Evolutionary conservation across 2,329 filamentous ascomycete genomes (phyloP).

Genomic region (Aureobasidium sp.): DNA sequence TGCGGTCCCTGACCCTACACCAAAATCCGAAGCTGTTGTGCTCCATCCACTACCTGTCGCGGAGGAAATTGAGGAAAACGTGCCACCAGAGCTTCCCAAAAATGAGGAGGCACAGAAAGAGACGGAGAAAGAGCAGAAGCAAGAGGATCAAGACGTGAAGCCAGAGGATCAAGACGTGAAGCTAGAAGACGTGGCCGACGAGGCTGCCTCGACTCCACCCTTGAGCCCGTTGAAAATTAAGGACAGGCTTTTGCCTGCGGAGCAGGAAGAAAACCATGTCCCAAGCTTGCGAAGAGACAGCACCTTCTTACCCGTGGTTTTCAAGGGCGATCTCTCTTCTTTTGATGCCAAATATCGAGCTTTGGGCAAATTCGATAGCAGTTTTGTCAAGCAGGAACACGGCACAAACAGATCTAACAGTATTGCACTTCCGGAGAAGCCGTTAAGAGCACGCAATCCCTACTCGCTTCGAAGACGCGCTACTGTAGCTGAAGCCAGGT

Average conservation of each 20-base stretch:
- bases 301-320: conserved; percentile 46
- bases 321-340: conserved; percentile 41
- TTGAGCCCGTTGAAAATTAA: conserved; percentile 37
- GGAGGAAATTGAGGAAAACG: background rate
- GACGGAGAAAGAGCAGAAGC: too few species aligned
- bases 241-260: conserved; percentile 42
- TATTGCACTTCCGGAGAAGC: conserved; percentile 19
- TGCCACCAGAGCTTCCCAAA: background rate
- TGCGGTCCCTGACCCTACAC: background rate
- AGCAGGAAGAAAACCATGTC: conserved; percentile 27
- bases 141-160: background rate
- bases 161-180: background rate
- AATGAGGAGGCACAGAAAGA: background rate
- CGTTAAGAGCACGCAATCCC: background rate
- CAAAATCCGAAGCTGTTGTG: background rate
- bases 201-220: conserved; percentile 26
- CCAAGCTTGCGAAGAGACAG: conserved; percentile 29
- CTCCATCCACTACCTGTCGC: background rate
- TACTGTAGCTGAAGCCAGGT: background rate
- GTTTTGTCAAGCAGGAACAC: background rate
- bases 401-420: background rate
- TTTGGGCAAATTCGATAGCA: conserved; percentile 37
- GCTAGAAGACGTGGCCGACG: background rate
- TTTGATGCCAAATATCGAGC: conserved; percentile 49
- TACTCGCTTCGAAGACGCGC: conserved; percentile 15